A percentile compares a stretch with the other conserved stretches of the same genome.
Conservation (phyloP, 306 rosid species). For the Inga laurina region DNA sequence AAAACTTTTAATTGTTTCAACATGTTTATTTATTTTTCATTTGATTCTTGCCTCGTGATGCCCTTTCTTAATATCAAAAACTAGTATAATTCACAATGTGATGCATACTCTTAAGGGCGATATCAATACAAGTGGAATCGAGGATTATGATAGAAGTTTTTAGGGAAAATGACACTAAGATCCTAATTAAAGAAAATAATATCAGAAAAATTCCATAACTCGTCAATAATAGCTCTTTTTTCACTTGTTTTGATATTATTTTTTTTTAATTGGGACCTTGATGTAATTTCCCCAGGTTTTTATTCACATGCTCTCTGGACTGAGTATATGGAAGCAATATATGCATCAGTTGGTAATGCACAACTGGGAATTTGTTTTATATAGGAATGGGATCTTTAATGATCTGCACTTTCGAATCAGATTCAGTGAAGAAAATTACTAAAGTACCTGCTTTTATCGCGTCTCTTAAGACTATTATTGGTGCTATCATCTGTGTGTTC, state of each 20-base stretch:
- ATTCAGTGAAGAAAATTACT: neutral
- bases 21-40: neutral
- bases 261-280: too few relatives aligned
- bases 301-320: too few relatives aligned
- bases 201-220: too few relatives aligned
- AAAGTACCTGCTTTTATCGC: constrained; percentile 46
- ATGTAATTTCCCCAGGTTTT: too few relatives aligned
- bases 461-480: constrained; percentile 13
- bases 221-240: too few relatives aligned
- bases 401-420: neutral
- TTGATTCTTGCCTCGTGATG: neutral
- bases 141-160: neutral
- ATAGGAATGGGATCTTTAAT: neutral
- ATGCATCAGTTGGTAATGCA: constrained; percentile 1
- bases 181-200: too few relatives aligned
- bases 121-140: neutral
- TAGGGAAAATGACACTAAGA: neutral
- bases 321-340: neutral
- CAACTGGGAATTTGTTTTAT: neutral
- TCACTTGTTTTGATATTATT: too few relatives aligned
- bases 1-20: neutral
- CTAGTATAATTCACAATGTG: neutral
- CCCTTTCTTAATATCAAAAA: neutral
- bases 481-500: constrained; percentile 28
- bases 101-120: neutral